Base-by-base conservation (phyloP, 805 yeast species). In the Candida taoyuanica region DNA sequence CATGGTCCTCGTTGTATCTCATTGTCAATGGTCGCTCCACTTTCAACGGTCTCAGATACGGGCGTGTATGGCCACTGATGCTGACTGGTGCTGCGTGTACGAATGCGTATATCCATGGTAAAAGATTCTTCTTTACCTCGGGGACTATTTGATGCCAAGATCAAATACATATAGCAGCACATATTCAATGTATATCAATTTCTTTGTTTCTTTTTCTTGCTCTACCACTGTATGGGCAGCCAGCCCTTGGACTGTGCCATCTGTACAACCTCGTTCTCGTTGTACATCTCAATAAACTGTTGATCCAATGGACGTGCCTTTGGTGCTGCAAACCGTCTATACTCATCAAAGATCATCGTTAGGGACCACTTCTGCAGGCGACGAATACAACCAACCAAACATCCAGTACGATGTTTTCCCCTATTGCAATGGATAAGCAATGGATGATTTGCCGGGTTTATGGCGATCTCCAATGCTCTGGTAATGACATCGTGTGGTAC, bases 331-430 rank as follows among this genome's bases (percentile, higher is more conserved):
- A 88, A 93, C 53, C 91, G 73, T 43, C 98, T 68, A 63, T 93
- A 93, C 58, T 93, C 98, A 53, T 93, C 98, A 55, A 93, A 88
- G 15, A 91, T 93, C 78, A 91, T 85, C 2, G 96, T 82, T 46
- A 88, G 62, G 3, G 95, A 81, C 98, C 98, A 93, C 43, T 81
- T 78, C 56, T 91, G 98, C 37, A 89, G 63, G 51, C 93, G 70
- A 43, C 98, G 66, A 24, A 93, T 70, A 55, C 96, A 91, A 3
- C 98, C 98, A 21, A 93, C 89, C 13, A 93, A 68, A 60, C 98
- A 93, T 0, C 98, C 98, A 0, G 98, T 93, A 50, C 98, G 71
- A 60, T 93, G 98, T 59, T 91, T 93, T 9, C 98, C 98, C 42
- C 96, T 68, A 63, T 93, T 93, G 63, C 98, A 93, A 60, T 93